Base-by-base conservation (phyloP, 805 yeast genomes). In the Candida dajiaensis region DNA sequence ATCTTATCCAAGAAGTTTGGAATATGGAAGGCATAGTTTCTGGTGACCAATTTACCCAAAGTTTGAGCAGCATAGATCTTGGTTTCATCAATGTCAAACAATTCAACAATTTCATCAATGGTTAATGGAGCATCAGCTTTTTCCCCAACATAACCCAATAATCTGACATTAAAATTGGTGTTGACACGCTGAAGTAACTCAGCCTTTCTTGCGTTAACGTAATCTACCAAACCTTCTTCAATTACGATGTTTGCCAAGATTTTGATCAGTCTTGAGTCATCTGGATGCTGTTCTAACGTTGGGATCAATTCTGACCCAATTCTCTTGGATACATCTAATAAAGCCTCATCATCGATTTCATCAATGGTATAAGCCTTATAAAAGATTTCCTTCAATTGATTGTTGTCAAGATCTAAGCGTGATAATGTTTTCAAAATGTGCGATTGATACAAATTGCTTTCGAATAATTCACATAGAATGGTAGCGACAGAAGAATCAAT, bases 61-160 rank as follows among this genome's bases (percentile, higher is more conserved):
- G 83, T 70, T 42, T 73, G 71, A 1, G 84, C 75, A 2, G 84
- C 72, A 20, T 77, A 76, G 8, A 68, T 51, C 44, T 69, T 70
- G 6, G 74, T 56, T 6, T 59, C 61, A 33, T 72, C 74, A 11
- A 68, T 59, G 4, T 59, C 55, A 49, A 72, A 57, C 48, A 65
- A 55, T 18, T 46, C 48, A 52, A 63, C 60, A 52, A 80, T 59
- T 16, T 71, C 65, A 1, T 62, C 67, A 23, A 74, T 53, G 4
- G 67, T 59, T 19, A 68, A 53, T 5, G 62, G 56, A 33, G 73
- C 53, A 29, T 61, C 62, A 46, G 58, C 52, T 7, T 61, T 47
- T 46, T 67, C 65, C n/a, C 77, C 74, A 26, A 77, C 65, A 47
- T 72, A 71, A 5, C 83, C 85, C 43, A 81, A 58, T 36, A 75